These are phyloP conservation scores for Heteromeles arbutifolia DNA, from an alignment of 306 rosid genomes.

Conservation along the genomic window DNA sequence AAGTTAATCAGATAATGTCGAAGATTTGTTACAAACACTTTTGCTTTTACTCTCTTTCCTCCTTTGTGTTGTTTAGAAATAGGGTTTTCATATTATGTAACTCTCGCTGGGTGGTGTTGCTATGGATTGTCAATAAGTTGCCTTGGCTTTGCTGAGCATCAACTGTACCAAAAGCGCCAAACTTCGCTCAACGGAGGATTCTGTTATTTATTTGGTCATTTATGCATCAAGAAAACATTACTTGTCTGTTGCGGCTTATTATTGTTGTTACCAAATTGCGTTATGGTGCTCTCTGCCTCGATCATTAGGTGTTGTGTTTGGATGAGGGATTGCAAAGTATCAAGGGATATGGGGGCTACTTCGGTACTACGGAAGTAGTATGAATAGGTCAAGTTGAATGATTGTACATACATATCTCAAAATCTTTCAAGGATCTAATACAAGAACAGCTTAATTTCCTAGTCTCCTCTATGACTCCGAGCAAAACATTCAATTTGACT, in stretches of 20 bases:
- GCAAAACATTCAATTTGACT: too few species aligned
- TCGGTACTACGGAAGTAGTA: too few species aligned
- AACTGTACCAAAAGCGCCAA: slow-evolving; percentile 6
- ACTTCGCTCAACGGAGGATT: slow-evolving; percentile 20
- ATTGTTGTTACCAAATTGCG: background rate
- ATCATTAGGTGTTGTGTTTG: background rate
- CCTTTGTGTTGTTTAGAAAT: slow-evolving; percentile 21
- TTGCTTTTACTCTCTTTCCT: slow-evolving; percentile 10
- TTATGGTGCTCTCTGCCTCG: background rate
- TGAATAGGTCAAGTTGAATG: background rate
- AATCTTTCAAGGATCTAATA: background rate
- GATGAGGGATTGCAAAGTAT: background rate
- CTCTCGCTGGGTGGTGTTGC: slow-evolving; percentile 25
- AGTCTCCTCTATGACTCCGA: background rate
- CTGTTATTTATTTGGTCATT: slow-evolving; percentile 3
- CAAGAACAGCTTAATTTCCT: background rate
- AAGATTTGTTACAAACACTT: slow-evolving; percentile 36
- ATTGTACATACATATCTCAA: background rate
- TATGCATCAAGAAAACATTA: background rate
- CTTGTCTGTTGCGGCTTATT: background rate
- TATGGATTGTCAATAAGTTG: slow-evolving; percentile 37
- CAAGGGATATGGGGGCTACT: background rate
- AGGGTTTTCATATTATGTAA: slow-evolving; percentile 16
- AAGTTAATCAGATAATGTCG: slow-evolving; percentile 44
- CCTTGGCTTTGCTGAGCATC: slow-evolving; percentile 23